Conservation (phyloP, 2,329 filamentous ascomycete genomes). For the Colletotrichum sidae region DNA sequence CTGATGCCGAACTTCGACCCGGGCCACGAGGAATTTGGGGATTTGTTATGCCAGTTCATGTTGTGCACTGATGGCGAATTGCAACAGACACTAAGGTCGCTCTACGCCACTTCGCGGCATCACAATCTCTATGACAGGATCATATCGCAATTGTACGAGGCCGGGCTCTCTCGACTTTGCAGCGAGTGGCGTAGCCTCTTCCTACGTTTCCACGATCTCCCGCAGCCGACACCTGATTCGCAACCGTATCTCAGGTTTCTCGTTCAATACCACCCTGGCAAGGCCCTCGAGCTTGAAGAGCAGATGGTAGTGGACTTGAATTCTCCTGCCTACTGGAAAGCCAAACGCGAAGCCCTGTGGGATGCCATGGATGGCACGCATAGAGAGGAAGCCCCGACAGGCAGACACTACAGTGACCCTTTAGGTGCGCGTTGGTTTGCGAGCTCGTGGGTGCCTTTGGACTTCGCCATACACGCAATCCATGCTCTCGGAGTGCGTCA, state of each 20-base stretch:
- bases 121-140: conserved; percentile 62
- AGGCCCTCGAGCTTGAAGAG: conserved; percentile 53
- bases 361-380: conserved; percentile 52
- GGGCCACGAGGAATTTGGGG: conserved; percentile 53
- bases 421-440: conserved; percentile 87
- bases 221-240: conserved; percentile 51
- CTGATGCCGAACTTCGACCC: conserved; percentile 58
- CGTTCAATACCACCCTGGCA: conserved; percentile 56
- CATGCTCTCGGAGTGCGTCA: conserved; percentile 76
- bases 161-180: conserved; percentile 58
- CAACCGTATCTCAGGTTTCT: conserved; percentile 62
- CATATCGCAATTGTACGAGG: conserved; percentile 62
- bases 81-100: conserved; percentile 53
- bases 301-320: conserved; percentile 38
- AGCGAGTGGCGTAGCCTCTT: conserved; percentile 60
- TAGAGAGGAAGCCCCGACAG: conserved; percentile 51
- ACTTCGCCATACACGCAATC: conserved; percentile 77
- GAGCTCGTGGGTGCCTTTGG: conserved; percentile 74
- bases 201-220: conserved; percentile 54
- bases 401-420: conserved; percentile 70
- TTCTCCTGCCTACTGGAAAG: conserved; percentile 17
- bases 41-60: conserved; percentile 57
- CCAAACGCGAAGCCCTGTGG: conserved; percentile 40
- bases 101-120: conserved; percentile 59
- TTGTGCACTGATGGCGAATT: conserved; percentile 49